Evolutionary conservation across 257 asterid genomes (phyloP), one percentile per base, ranked within the genome.

Genomic region (Ballota nigra): DNA sequence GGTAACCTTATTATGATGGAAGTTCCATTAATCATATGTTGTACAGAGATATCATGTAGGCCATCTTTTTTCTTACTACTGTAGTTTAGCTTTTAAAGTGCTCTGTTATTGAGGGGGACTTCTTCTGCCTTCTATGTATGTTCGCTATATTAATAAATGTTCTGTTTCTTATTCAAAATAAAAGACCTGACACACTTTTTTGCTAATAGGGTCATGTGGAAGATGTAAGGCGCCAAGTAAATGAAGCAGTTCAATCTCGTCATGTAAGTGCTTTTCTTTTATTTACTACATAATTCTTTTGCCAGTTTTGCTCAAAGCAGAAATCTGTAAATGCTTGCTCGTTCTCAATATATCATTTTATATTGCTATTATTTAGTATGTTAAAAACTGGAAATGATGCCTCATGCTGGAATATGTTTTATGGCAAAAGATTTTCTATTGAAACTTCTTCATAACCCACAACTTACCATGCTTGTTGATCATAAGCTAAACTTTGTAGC

Each of bases 191-290:
- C 41, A 29, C 18, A n/a, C 71, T 72, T 58, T 51, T 70, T 43
- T 81, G 62, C 70, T 75, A 78, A 76, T 76, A 95, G 99, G 98
- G 98, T 74, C 96, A 89, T 41, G 97, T 89, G 83, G 96, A 88
- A 77, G 97, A 89, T 72, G 96, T 86, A 74, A 81, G 91, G 72
- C 96, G 96, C 76, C 95, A 92, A 86, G 97, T 92, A 45, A 83
- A 92, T 72, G 99, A 95, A 88, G 98, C 97, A 31, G 94, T 89
- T 79, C 96, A 82, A 68, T 78, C 89, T 69, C 98, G 99, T 61
- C 96, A 92, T 83, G 99, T 92, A 24, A 87, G 98, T 2, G 31
- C 55, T 58, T 4, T 68, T 55, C 29, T 31, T 45, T 74, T 66
- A 53, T 43, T 28, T 41, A 49, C 70, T 63, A 6, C 6, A 34